phyloP scores from a whole-genome alignment of 768 basidiomycete species.

The Hericium erinaceus region DNA sequence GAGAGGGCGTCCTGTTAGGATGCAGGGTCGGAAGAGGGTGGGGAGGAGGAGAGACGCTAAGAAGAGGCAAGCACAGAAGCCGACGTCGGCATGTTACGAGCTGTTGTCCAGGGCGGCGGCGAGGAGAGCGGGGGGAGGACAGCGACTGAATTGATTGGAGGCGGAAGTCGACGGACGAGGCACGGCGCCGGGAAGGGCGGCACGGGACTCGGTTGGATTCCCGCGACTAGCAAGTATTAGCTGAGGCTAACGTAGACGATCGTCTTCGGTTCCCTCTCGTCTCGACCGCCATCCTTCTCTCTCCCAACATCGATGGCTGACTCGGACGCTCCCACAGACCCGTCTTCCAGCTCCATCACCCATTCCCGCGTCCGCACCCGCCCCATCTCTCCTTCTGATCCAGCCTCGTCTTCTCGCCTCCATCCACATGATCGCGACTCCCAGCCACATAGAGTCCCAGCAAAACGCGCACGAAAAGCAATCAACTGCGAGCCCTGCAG shows the following conservation, averaged over 20 bases:
- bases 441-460: conserved; percentile 30
- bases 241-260: too few relatives aligned
- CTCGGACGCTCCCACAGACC: not conserved
- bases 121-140: too few relatives aligned
- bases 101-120: too few relatives aligned
- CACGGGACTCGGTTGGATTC: not conserved
- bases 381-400: conserved; percentile 1
- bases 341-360: not conserved
- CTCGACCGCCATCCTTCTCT: not conserved
- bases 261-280: not conserved
- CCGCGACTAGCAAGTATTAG: not conserved
- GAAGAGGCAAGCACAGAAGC: too few relatives aligned
- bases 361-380: not conserved
- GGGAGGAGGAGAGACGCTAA: too few relatives aligned
- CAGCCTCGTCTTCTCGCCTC: not conserved
- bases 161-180: too few relatives aligned
- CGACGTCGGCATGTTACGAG: too few relatives aligned
- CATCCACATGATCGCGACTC: not conserved
- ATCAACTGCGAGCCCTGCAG: conserved; percentile 88
- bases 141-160: too few relatives aligned
- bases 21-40: too few relatives aligned
- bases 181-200: not conserved
- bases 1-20: too few relatives aligned
- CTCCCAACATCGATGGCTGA: not conserved
- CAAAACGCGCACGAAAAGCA: conserved; percentile 78